Evolutionary conservation across 169 alveolate genomes (phyloP), one percentile per base, ranked within the genome.

Genomic region (Plasmodium relictum): DNA sequence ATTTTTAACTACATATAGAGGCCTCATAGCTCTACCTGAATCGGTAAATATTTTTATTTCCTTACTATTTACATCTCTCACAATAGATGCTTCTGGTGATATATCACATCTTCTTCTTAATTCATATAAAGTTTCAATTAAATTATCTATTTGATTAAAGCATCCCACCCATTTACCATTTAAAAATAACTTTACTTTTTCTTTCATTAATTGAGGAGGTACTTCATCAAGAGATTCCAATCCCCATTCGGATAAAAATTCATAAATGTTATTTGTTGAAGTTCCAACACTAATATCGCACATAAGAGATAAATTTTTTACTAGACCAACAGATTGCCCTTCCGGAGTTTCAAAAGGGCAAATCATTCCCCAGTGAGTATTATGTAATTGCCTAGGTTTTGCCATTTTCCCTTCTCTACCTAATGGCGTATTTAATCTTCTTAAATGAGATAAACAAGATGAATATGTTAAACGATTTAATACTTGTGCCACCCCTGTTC

Each of bases 291-390:
- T 97, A 62, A 99, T 98, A 86, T 97, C 95, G 54, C 99, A 97
- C 99, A 98, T 98, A 50, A 99, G 94, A 1, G 99, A 98, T 72
- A 99, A 95, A 92, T 99, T 99, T 93, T 99, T 99, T 71, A 99
- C 99, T 58, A 99, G 96, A 2, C 99, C 99, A 86, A 99, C 99
- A 0, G 99, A 99, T 58, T 98, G 99, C 10, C 99, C 99, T 94
- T 99, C 99, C 2, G 99, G 99, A 20, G 99, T 99, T 92, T 99
- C 99, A 7, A 99, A 99, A 9, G 99, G 99, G 91, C 99, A 98
- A 44, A 98, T 97, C 99, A 99, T 98, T 16, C 99, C 99, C 99
- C 99, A 99, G 86, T 99, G 99, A 42, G 99, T 98, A 94, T 98
- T 99, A 93, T 99, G 99, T 14, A 99, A 97, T 88, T 99, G 99